A percentile compares a stretch with the other conserved stretches of the same genome.
Conservation (phyloP, 139 green algal genomes). For the Zygnema cylindricum region DNA sequence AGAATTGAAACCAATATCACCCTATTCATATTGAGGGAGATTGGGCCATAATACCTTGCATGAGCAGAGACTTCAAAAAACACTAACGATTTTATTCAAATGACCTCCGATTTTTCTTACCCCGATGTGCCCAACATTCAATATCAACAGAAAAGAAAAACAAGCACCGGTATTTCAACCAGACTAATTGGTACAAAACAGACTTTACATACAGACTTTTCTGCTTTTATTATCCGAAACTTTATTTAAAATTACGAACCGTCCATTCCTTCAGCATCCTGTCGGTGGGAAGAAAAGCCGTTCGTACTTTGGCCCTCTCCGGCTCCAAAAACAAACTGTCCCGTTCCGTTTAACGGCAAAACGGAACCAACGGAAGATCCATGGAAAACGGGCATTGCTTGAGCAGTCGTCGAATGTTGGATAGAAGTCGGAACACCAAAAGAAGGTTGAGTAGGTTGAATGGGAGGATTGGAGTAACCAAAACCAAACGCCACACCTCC, state of each 20-base stretch:
- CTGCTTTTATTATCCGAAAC: not conserved
- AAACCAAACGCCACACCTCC: not conserved
- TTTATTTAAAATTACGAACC: not conserved
- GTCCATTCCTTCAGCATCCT: not conserved
- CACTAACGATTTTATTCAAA: too few relatives aligned
- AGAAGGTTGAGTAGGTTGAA: not conserved
- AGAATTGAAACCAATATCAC: too few relatives aligned
- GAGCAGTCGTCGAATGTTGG: not conserved
- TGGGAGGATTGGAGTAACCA: not conserved
- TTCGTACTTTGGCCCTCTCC: not conserved
- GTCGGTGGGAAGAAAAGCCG: not conserved
- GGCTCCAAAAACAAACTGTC: slow-evolving; percentile 22
- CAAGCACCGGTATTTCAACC: too few relatives aligned
- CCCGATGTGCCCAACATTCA: too few relatives aligned
- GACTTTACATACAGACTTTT: too few relatives aligned
- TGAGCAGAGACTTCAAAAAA: too few relatives aligned
- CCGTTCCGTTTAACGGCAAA: not conserved
- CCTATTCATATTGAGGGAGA: too few relatives aligned
- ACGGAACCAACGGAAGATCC: not conserved
- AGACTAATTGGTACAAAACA: too few relatives aligned
- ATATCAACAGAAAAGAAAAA: too few relatives aligned
- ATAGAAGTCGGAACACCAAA: not conserved
- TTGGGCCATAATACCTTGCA: too few relatives aligned
- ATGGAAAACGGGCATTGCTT: not conserved
- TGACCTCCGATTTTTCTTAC: too few relatives aligned